Evolutionary conservation across 257 asterid genomes (phyloP).

Genomic region (Scutellaria minor): DNA sequence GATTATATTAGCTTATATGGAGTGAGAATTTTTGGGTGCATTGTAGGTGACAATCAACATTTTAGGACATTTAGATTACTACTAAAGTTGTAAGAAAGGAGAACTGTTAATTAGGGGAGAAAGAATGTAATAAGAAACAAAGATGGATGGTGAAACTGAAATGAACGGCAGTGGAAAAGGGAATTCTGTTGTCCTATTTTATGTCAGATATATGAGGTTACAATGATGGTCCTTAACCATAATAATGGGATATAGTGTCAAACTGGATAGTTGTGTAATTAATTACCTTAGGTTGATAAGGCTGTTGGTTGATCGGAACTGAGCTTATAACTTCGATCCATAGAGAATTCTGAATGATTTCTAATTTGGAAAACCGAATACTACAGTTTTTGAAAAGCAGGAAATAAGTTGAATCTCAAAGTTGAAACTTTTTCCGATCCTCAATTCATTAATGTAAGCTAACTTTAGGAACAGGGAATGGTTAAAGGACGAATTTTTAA

Average conservation of each 20-base stretch:
- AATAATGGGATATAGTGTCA: not conserved
- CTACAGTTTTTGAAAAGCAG: not conserved
- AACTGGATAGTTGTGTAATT: not conserved
- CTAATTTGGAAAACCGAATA: not conserved
- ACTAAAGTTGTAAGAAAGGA: slow-evolving; percentile 14
- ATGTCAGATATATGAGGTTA: not conserved
- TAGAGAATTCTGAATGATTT: not conserved
- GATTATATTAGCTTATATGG: not conserved
- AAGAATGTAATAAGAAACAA: not conserved
- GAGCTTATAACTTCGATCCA: not conserved
- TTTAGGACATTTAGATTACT: not conserved
- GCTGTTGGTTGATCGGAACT: not conserved
- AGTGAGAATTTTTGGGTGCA: slow-evolving; percentile 16
- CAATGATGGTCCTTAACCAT: not conserved
- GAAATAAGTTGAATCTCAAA: not conserved
- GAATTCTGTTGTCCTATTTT: not conserved
- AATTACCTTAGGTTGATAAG: not conserved
- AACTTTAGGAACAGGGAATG: too few species aligned
- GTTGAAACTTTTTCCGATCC: not conserved
- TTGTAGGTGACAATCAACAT: not conserved
- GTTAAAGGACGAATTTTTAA: too few species aligned
- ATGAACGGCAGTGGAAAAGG: slow-evolving; percentile 4
- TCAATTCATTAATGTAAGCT: too few species aligned
- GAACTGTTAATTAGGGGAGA: not conserved
- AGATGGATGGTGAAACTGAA: not conserved